Base-by-base conservation (phyloP, 2,329 filamentous ascomycete genomes). In the Trichoderma sp. region DNA sequence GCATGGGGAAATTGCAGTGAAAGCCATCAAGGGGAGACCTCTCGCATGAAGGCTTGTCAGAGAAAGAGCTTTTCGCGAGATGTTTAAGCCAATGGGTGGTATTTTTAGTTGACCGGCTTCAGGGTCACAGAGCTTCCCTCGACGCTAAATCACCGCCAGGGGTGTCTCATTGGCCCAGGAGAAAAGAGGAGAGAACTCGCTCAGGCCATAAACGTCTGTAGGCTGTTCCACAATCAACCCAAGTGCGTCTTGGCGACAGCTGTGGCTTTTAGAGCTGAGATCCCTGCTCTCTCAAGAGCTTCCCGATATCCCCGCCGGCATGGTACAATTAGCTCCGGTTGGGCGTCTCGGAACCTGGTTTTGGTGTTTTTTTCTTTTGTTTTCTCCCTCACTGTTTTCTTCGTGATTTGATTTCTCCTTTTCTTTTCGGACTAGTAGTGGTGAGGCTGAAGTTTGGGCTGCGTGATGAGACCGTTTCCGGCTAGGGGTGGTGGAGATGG, bases 1-100 rank as follows among this genome's bases (percentile, higher is more conserved):
- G 56, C 56, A 69, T 67, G 51, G 36, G 65, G 65, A 68, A 68
- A 68, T 68, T 68, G 65, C 65, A 60, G 18, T 60, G 65, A 68
- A 60, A 51, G 65, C 56, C 53, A 69, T 51, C 53, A 61, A 34
- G 65, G 65, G 34, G 15, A 12, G 7, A 24, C 36, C 61, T 28
- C 15, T 18, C 26, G n/a, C 34, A 32, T 32, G 18, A 34, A 60
- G 56, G 36, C 65, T 34, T 61, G 65, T 61, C 43, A 39, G n/a
- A 60, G 18, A 15, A 58, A 32, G 56, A 60, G 26, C 34, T 60
- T 24, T 58, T 58, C 34, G 34, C 21, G 8, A 47, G n/a, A 21
- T 58, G 18, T 57, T 24, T 14, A 39, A 2, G 36, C 28, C 56
- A 60, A 60, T 56, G 26, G 56, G 14, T 34, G 65, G 26, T 69